Base-by-base conservation (phyloP, 768 basidiomycete genomes). In the Psilocybe tampanensis region DNA sequence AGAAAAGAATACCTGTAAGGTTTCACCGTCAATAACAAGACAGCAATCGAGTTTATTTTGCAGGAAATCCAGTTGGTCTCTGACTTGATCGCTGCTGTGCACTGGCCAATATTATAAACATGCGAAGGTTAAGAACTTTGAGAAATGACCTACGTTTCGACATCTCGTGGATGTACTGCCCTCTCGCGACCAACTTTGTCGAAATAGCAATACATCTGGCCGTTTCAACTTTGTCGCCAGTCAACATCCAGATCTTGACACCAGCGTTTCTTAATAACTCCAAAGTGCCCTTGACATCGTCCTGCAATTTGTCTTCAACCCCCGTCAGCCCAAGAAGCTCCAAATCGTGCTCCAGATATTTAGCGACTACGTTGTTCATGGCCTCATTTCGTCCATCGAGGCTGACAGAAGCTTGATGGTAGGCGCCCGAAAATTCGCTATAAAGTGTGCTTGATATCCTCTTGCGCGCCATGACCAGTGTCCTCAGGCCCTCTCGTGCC, bases 211-310 rank as follows among this genome's bases (percentile, higher is more conserved):
- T 99, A 72, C 95, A 96, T 34, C 95, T 89, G 4, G 97, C 97
- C 2, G 97, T 99, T 78, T 99, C 97, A 48, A 98, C 94, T 77
- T 98, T 99, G 73, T 99, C 97, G 1, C 97, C 96, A 0, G 97
- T 99, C 65, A 98, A 79, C 97, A 98, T 98, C 97, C 97, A 99
- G 56, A 99, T 98, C 81, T 92, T 97, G 73, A 99, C 87, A 3
- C 96, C 96, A 0, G 96, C 97, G 69, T 98, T 98, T 62, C 95
- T 78, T 60, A 99, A 71, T 51, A 98, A 68, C 73, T 98, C 97
- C 56, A 99, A 74, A 2, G 97, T 97, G 44, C 88, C 85, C 70
- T 92, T 95, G 65, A 99, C 96, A 21, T 96, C 95, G 58, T 98
- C 97, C 67, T 99, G 97, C 56, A 99, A 74, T 74, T 98, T 98